phyloP scores from a whole-genome alignment of 495 filamentous ascomycete genomes.

The Sordaria brevicollis region DNA sequence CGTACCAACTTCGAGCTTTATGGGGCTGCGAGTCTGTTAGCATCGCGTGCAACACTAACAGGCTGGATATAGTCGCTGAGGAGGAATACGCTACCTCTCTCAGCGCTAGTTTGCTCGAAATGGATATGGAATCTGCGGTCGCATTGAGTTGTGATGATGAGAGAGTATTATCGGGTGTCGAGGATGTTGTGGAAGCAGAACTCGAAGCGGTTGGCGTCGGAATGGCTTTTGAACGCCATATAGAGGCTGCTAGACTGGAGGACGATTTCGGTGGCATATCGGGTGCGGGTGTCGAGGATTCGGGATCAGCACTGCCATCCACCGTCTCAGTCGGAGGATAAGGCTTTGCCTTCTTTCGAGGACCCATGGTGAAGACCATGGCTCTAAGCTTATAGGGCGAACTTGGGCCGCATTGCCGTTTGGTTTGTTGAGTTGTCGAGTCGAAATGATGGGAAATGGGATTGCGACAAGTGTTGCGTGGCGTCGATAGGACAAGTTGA shows the following conservation, averaged over 20 bases:
- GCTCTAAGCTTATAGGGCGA: neutral
- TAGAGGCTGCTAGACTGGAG: neutral
- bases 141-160: neutral
- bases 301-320: slow-evolving; percentile 27
- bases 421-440: neutral
- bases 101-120: neutral
- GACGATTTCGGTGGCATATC: slow-evolving; percentile 6
- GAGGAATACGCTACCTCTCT: slow-evolving; percentile 11
- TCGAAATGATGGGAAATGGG: neutral
- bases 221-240: neutral
- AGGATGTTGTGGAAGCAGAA: neutral
- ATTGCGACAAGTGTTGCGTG: neutral
- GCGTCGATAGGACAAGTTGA: neutral
- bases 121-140: neutral
- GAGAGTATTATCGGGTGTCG: slow-evolving; percentile 3
- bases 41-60: neutral
- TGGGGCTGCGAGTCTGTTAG: slow-evolving; percentile 28
- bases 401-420: neutral
- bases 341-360: slow-evolving; percentile 54
- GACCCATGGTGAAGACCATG: slow-evolving; percentile 33
- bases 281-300: slow-evolving; percentile 6
- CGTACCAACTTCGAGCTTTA: slow-evolving; percentile 54
- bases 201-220: neutral
- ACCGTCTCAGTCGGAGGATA: slow-evolving; percentile 32
- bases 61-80: neutral